phyloP scores from a whole-genome alignment of 2,329 filamentous ascomycete species.

The Calonectria pteridis region DNA sequence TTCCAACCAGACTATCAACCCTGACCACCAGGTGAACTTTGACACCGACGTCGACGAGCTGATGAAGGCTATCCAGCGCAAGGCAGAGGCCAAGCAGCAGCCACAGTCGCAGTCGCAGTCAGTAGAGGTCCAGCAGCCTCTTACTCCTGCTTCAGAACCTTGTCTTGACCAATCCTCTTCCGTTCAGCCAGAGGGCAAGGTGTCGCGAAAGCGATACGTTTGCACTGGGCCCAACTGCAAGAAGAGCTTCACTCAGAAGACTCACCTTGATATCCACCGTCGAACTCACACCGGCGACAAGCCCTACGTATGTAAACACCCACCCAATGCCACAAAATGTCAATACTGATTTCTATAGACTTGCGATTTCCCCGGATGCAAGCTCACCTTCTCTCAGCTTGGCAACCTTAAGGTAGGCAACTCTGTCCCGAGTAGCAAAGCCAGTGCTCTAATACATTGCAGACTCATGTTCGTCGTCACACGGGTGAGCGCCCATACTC shows the following conservation, averaged over 20 bases:
- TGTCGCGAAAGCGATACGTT: constrained; percentile 71
- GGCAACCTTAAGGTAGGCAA: constrained; percentile 85
- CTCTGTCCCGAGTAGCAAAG: background rate
- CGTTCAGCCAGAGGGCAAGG: constrained; percentile 44
- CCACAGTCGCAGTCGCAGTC: background rate
- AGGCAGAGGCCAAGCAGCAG: constrained; percentile 56
- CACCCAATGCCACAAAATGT: background rate
- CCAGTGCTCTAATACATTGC: background rate
- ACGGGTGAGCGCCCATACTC: constrained; percentile 87
- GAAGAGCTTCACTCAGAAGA: constrained; percentile 91
- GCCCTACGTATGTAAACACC: constrained; percentile 78
- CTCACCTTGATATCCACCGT: constrained; percentile 90
- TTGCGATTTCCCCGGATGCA: constrained; percentile 80
- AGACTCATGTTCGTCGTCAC: constrained; percentile 90
- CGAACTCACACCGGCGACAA: constrained; percentile 90
- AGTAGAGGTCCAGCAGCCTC: constrained; percentile 43
- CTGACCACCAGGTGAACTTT: constrained; percentile 71
- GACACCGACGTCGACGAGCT: constrained; percentile 87
- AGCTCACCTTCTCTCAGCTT: constrained; percentile 86
- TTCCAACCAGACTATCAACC: constrained; percentile 60
- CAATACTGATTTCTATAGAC: constrained; percentile 56
- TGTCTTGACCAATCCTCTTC: constrained; percentile 39
- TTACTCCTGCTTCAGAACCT: constrained; percentile 40
- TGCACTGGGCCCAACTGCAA: constrained; percentile 81
- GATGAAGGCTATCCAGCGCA: constrained; percentile 88